These are phyloP conservation scores for Fusarium sp. DNA, from an alignment of 2,329 filamentous ascomycete genomes.

Conservation along the genomic window DNA sequence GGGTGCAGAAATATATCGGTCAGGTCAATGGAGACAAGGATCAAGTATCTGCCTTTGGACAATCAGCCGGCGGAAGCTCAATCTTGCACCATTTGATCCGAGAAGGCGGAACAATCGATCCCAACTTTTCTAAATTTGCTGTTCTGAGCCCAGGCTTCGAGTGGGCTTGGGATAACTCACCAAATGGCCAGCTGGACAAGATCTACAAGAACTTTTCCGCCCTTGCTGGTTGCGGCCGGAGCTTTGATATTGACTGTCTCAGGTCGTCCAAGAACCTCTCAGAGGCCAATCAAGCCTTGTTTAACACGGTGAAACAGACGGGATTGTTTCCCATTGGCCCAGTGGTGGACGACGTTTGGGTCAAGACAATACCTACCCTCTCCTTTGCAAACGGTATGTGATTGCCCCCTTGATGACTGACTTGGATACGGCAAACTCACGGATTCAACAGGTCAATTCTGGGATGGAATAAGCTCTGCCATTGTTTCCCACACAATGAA, in stretches of 20 bases:
- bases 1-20: background rate
- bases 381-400: conserved; percentile 9
- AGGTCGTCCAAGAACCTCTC: background rate
- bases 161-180: conserved; percentile 26
- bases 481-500: conserved; percentile 15
- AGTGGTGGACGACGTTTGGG: conserved; percentile 18
- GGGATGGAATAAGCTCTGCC: background rate
- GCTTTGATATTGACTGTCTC: conserved; percentile 21
- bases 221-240: background rate
- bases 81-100: background rate
- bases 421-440: background rate
- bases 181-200: conserved; percentile 12
- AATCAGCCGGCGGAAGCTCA: background rate
- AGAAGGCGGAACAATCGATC: background rate
- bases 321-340: conserved; percentile 29
- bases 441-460: background rate
- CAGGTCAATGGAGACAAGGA: background rate
- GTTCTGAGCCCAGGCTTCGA: conserved; percentile 22
- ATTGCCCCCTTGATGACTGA: background rate
- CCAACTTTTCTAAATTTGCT: background rate
- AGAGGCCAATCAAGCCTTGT: conserved; percentile 17
- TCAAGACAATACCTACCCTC: conserved; percentile 11
- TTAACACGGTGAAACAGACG: conserved; percentile 5
- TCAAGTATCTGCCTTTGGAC: background rate
- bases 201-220: conserved; percentile 14